Evolutionary conservation across 1,139 yeast species (phyloP).

Genomic region (Dujonia santamariae): DNA sequence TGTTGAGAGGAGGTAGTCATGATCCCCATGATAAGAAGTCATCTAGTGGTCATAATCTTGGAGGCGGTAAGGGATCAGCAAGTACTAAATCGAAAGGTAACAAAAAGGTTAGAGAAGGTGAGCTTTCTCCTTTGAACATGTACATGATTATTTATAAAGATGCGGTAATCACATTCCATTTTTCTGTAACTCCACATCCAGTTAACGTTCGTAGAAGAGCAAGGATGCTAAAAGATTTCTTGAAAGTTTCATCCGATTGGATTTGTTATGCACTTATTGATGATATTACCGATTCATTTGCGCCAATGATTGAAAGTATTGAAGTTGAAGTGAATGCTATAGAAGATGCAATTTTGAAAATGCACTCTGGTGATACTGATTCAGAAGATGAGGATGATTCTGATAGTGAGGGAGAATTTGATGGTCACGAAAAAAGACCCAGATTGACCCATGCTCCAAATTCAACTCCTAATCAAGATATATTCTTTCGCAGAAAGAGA

Average conservation of each 20-base stretch:
- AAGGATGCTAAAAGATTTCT: conserved; percentile 77
- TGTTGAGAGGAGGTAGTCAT: not conserved
- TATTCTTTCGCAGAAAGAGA: conserved; percentile 36
- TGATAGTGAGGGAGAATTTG: conserved; percentile 3
- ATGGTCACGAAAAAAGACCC: too few relatives aligned
- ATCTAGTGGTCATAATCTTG: not conserved
- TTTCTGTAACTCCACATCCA: conserved; percentile 94
- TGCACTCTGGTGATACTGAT: conserved; percentile 69
- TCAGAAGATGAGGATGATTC: conserved; percentile 33
- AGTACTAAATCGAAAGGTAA: conserved; percentile 3
- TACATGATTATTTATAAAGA: conserved; percentile 88
- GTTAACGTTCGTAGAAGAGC: conserved; percentile 93
- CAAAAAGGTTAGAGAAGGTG: conserved; percentile 58
- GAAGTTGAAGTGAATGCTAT: conserved; percentile 90
- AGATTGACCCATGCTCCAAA: too few relatives aligned
- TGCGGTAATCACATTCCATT: conserved; percentile 91
- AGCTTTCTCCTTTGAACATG: conserved; percentile 86
- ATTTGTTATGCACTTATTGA: conserved; percentile 94
- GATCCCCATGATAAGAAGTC: conserved; percentile 1
- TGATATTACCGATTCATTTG: conserved; percentile 96
- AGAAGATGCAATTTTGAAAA: conserved; percentile 82
- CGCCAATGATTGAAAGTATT: conserved; percentile 90
- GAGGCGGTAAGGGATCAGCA: not conserved
- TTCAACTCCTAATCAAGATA: not conserved
- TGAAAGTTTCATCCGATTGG: conserved; percentile 94